Percentiles rank a stretch among this genome's conserved stretches.
phyloP scores from a whole-genome alignment of 2,329 filamentous ascomycete species.

The Aureobasidium uvarum region DNA sequence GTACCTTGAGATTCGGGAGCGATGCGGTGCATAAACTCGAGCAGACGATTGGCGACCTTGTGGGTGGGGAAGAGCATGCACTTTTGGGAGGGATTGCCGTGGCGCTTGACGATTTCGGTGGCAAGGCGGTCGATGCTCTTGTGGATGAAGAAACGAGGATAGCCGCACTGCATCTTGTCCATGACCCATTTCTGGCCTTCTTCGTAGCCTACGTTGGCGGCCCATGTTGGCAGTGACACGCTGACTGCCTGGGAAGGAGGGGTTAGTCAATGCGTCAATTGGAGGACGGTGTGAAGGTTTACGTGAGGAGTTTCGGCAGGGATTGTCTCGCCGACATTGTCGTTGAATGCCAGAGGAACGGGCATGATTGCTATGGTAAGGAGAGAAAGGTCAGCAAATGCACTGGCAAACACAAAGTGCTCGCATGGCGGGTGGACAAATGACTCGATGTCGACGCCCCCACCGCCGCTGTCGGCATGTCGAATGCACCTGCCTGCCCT shows the following conservation, averaged over 20 bases:
- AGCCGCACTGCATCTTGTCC: constrained; percentile 80
- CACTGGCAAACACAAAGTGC: not conserved
- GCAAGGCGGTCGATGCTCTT: constrained; percentile 74
- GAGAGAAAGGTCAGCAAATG: constrained; percentile 28
- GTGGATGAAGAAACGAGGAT: constrained; percentile 94
- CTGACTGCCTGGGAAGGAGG: constrained; percentile 71
- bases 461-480: constrained; percentile 14
- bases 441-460: not conserved
- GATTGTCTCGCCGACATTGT: constrained; percentile 63
- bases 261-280: constrained; percentile 26
- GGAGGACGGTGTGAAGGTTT: constrained; percentile 37
- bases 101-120: constrained; percentile 61
- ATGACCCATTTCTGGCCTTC: constrained; percentile 88
- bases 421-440: not conserved
- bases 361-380: constrained; percentile 27
- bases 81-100: constrained; percentile 58
- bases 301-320: constrained; percentile 77
- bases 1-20: constrained; percentile 52
- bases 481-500: constrained; percentile 1
- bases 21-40: constrained; percentile 66
- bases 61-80: constrained; percentile 82
- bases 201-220: constrained; percentile 86
- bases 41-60: constrained; percentile 67
- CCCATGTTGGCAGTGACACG: constrained; percentile 93
- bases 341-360: constrained; percentile 35